Evolutionary conservation across 2,329 filamentous ascomycete species (phyloP).

Genomic region (Trichoderma koningii): DNA sequence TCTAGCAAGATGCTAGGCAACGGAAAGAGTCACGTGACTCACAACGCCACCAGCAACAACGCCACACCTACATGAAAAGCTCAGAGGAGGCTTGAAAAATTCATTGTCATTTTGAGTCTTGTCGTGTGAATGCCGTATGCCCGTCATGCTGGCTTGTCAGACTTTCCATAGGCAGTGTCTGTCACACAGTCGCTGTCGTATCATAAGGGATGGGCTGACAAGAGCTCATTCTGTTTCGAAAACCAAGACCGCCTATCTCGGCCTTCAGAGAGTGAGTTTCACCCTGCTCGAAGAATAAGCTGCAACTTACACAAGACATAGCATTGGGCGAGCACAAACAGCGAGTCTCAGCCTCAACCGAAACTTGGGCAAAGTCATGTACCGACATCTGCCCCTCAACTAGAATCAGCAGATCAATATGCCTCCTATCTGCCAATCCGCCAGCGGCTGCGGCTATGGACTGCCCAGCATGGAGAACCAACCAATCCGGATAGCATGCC

Average conservation of each 20-base stretch:
- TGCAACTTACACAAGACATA: conserved; percentile 23
- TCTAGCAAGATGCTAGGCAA: background rate
- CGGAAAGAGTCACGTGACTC: background rate
- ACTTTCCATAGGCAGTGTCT: conserved; percentile 42
- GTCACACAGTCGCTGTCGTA: conserved; percentile 10
- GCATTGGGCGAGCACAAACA: conserved; percentile 30
- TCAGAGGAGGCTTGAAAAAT: conserved; percentile 34
- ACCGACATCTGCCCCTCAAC: background rate
- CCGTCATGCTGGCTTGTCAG: conserved; percentile 38
- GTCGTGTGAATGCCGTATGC: conserved; percentile 5
- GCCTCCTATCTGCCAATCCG: conserved; percentile 40
- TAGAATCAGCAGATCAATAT: background rate
- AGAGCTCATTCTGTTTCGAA: background rate
- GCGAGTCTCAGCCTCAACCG: background rate
- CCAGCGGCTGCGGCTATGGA: conserved; percentile 47
- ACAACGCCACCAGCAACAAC: background rate
- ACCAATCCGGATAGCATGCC: conserved; percentile 30
- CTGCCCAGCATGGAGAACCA: conserved; percentile 40
- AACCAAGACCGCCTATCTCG: background rate
- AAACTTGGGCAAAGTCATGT: conserved; percentile 22
- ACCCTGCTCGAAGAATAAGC: background rate
- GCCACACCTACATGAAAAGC: conserved; percentile 4
- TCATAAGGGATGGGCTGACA: background rate
- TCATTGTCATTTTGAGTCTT: conserved; percentile 19
- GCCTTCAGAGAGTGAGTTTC: conserved; percentile 19